These are phyloP conservation scores for Boletus hoseneyae DNA, from an alignment of 1,284 basidiomycete species.

Conservation along the genomic window DNA sequence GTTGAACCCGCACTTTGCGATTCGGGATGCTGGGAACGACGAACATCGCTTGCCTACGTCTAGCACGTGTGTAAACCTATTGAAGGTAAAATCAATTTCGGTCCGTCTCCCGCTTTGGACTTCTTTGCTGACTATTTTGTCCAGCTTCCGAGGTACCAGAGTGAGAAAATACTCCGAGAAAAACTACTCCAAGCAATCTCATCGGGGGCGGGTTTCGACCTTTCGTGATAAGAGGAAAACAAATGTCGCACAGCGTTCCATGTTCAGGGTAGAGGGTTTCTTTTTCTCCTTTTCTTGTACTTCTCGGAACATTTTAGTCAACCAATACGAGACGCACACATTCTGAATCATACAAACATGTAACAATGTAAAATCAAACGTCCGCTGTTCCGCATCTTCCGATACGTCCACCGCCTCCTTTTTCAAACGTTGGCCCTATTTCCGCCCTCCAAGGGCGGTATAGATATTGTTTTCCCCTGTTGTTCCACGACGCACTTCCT, in stretches of 20 bases:
- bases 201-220: conserved; percentile 84
- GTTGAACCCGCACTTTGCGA: conserved; percentile 81
- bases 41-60: conserved; percentile 74
- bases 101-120: neutral
- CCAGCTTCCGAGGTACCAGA: conserved; percentile 70
- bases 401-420: neutral
- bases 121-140: neutral
- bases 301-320: neutral
- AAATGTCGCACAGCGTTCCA: neutral
- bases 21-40: conserved; percentile 75
- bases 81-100: conserved; percentile 55
- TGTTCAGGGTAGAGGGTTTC: neutral
- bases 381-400: conserved; percentile 1
- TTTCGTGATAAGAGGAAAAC: conserved; percentile 51
- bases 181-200: conserved; percentile 88
- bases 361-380: conserved; percentile 5
- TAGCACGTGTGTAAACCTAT: conserved; percentile 83
- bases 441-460: conserved; percentile 29
- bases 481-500: conserved; percentile 51
- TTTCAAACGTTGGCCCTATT: conserved; percentile 5
- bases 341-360: conserved; percentile 6
- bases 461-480: conserved; percentile 29
- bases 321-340: neutral
- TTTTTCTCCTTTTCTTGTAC: no score
- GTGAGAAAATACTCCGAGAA: conserved; percentile 57